Conservation (phyloP, 2,329 filamentous ascomycete species). For the Ceratocystis smalleyi region DNA sequence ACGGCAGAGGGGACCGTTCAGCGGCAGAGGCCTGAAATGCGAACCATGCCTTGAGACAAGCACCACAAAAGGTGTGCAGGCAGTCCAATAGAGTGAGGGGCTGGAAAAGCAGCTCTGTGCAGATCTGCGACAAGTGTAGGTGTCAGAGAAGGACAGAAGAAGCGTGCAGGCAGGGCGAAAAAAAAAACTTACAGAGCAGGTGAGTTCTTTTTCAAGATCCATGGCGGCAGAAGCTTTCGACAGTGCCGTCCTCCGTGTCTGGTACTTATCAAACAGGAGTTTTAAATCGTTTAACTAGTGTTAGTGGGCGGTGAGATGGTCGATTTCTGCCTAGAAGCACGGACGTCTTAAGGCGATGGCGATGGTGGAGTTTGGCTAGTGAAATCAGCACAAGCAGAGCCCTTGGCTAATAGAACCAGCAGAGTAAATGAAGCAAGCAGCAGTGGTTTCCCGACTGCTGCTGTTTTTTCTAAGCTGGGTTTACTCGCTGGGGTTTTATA, state of each 20-base stretch:
- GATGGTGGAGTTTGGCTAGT: background rate
- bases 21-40: conserved; percentile 53
- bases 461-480: background rate
- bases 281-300: background rate
- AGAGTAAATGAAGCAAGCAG: background rate
- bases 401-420: background rate
- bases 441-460: background rate
- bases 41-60: conserved; percentile 95
- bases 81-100: conserved; percentile 85
- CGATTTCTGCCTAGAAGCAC: background rate
- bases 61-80: conserved; percentile 89
- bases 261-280: background rate
- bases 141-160: background rate
- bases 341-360: background rate
- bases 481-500: background rate
- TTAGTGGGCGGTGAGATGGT: background rate
- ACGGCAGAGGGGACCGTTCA: conserved; percentile 33
- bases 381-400: background rate
- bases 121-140: conserved; percentile 50
- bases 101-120: conserved; percentile 85
- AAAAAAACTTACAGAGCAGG: conserved; percentile 64
- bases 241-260: background rate
- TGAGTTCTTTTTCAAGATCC: conserved; percentile 85
- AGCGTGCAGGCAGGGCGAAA: background rate
- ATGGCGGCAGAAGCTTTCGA: conserved; percentile 22